A percentile compares a stretch with the other conserved stretches of the same genome.
Evolutionary conservation across 306 rosid genomes (phyloP).

Genomic region (Ormosia emarginata): DNA sequence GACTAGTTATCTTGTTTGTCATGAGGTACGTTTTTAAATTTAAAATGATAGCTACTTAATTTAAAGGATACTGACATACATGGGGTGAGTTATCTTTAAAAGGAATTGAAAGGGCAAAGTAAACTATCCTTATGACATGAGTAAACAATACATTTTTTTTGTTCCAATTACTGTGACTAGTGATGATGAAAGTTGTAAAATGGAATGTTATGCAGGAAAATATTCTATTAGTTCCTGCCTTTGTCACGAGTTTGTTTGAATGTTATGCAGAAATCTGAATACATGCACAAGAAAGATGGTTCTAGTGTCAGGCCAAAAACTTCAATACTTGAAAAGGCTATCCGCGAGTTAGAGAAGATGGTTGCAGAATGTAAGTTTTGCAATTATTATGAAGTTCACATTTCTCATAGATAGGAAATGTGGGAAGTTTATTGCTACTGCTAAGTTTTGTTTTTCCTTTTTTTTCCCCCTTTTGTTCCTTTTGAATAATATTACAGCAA

Average conservation of each 20-base stretch:
- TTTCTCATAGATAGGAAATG: slow-evolving; percentile 16
- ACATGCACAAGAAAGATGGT: slow-evolving; percentile 74
- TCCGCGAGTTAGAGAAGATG: slow-evolving; percentile 88
- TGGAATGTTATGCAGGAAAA: slow-evolving; percentile 12
- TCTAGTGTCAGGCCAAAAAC: slow-evolving; percentile 71
- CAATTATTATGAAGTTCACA: slow-evolving; percentile 15
- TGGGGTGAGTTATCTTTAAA: background rate
- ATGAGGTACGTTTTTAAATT: background rate
- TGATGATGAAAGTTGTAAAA: slow-evolving; percentile 16
- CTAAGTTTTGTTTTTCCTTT: slow-evolving; percentile 8
- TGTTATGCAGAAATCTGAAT: slow-evolving; percentile 65
- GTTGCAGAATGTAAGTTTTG: slow-evolving; percentile 87
- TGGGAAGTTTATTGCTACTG: slow-evolving; percentile 18
- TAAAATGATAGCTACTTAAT: background rate
- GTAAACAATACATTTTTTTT: background rate
- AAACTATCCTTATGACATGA: background rate
- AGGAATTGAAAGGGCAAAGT: slow-evolving; percentile 10
- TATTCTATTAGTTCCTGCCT: slow-evolving; percentile 11
- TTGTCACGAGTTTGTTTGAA: slow-evolving; percentile 17
- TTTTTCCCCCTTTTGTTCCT: background rate
- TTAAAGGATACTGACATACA: background rate
- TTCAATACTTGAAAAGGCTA: slow-evolving; percentile 89
- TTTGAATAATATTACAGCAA: slow-evolving; percentile 53
- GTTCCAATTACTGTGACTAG: slow-evolving; percentile 10
- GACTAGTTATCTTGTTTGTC: slow-evolving; percentile 5